Evolutionary conservation across 768 basidiomycete genomes (phyloP).

Genomic region (Suillus ampliporus): DNA sequence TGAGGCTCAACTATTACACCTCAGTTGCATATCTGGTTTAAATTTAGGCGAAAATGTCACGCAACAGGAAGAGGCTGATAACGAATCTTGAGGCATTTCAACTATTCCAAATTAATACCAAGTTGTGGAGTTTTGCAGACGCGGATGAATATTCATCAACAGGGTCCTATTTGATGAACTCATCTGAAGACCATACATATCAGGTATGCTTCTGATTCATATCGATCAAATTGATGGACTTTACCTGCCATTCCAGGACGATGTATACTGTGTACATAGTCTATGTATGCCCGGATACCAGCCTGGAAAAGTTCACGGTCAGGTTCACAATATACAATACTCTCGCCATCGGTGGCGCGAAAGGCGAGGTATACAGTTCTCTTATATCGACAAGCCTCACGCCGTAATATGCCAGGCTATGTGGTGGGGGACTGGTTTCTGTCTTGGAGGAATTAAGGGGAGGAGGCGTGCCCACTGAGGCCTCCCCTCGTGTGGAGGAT

Average conservation of each 20-base stretch:
- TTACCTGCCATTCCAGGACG: neutral
- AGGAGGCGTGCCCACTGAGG: no score
- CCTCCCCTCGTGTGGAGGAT: no score
- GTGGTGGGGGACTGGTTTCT: no score
- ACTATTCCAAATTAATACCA: neutral
- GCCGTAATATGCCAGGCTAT: neutral
- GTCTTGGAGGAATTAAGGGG: no score
- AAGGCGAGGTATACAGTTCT: neutral
- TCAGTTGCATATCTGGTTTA: neutral
- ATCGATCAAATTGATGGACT: neutral
- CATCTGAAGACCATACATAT: neutral
- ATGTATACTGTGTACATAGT: neutral
- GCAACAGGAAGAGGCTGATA: neutral
- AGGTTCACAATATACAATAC: neutral
- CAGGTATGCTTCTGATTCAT: neutral
- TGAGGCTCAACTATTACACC: no score
- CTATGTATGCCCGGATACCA: neutral
- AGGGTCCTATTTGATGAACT: neutral
- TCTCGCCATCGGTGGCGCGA: neutral
- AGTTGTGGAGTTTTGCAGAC: neutral
- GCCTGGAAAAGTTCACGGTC: neutral
- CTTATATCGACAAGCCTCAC: neutral
- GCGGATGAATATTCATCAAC: neutral
- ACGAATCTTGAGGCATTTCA: neutral
- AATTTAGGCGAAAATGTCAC: neutral